Percentiles rank a stretch among this genome's conserved stretches.
These are phyloP conservation scores for Populus nigra DNA, from an alignment of 345 rosid genomes.

Conservation along the genomic window DNA sequence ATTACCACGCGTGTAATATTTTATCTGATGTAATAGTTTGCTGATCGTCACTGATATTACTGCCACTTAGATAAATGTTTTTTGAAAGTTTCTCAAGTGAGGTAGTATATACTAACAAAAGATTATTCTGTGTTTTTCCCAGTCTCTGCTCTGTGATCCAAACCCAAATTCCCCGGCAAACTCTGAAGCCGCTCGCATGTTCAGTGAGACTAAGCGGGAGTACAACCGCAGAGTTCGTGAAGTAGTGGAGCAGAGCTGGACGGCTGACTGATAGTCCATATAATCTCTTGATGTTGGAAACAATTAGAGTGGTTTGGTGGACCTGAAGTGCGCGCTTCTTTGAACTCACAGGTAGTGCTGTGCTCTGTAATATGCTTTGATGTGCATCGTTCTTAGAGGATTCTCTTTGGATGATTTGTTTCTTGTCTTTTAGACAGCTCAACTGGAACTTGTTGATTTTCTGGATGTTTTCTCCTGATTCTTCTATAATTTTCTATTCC, in stretches of 20 bases:
- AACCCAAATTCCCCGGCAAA: conserved; percentile 97
- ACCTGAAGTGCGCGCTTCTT: background rate
- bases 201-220: conserved; percentile 87
- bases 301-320: background rate
- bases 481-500: background rate
- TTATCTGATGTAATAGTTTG: background rate
- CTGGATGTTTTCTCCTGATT: background rate
- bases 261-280: conserved; percentile 50
- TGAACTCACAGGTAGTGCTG: background rate
- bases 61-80: background rate
- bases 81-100: background rate
- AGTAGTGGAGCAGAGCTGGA: conserved; percentile 93
- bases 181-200: conserved; percentile 98
- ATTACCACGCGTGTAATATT: background rate
- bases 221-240: conserved; percentile 88
- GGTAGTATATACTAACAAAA: background rate
- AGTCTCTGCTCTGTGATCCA: conserved; percentile 96
- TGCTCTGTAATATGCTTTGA: conserved; percentile 16
- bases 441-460: conserved; percentile 4
- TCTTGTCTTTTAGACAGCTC: conserved; percentile 20
- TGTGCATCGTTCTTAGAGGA: conserved; percentile 10
- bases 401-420: conserved; percentile 19
- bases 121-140: background rate
- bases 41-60: background rate
- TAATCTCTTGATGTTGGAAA: background rate